Conservation (phyloP, 768 basidiomycete genomes). For the Tricholoma saponaceum region DNA sequence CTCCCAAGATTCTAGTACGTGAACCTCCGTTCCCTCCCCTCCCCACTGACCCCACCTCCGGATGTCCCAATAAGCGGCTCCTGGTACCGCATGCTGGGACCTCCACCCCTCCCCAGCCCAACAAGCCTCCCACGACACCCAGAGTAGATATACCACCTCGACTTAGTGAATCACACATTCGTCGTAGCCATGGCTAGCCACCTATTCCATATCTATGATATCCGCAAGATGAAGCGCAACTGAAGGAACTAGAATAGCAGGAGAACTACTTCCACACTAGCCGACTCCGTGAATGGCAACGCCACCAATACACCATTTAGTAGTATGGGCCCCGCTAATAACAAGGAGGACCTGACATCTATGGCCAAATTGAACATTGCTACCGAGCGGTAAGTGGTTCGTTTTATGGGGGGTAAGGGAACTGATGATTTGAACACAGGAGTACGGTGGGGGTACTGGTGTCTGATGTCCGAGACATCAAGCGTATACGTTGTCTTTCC, state of each 20-base stretch:
- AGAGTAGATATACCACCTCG: conserved; percentile 83
- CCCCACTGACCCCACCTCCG: conserved; percentile 20
- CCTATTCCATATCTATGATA: conserved; percentile 85
- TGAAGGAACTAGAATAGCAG: conserved; percentile 57
- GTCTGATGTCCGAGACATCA: conserved; percentile 93
- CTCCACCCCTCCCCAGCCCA: conserved; percentile 56
- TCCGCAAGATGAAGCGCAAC: conserved; percentile 75
- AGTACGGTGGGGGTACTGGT: conserved; percentile 89
- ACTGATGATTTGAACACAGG: conserved; percentile 34
- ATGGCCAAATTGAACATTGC: conserved; percentile 91
- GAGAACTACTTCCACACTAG: conserved; percentile 50
- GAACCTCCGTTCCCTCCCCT: not conserved
- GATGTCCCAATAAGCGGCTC: conserved; percentile 81
- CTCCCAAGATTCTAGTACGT: conserved; percentile 60
- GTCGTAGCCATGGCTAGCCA: conserved; percentile 94
- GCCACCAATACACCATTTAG: conserved; percentile 77
- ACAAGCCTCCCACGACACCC: conserved; percentile 60
- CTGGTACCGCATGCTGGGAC: conserved; percentile 93
- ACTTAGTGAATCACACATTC: conserved; percentile 71
- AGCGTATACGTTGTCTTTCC: conserved; percentile 96
- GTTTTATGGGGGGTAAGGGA: conserved; percentile 19
- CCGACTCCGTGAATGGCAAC: conserved; percentile 62
- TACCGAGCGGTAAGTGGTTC: conserved; percentile 70
- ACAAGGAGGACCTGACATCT: conserved; percentile 71
- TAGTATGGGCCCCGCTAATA: conserved; percentile 72